These are phyloP conservation scores for Nepenthes alata DNA, from an alignment of 179 eudicot species.

Conservation along the genomic window DNA sequence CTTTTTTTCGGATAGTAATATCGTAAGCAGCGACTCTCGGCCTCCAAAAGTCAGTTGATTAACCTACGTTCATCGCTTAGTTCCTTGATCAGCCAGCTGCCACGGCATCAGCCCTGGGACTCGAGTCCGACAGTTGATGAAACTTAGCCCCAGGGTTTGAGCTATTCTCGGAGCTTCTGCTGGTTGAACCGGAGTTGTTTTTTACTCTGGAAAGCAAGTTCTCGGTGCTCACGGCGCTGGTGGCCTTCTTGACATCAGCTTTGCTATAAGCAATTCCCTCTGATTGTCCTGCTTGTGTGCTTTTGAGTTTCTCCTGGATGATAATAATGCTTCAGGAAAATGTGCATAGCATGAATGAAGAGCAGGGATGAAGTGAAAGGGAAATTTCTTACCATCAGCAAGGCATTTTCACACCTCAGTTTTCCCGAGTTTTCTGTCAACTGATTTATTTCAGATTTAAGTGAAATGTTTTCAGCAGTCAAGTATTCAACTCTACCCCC, in stretches of 20 bases:
- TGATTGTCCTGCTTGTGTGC: constrained; percentile 20
- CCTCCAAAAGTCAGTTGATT: no score
- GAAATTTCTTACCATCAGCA: constrained; percentile 33
- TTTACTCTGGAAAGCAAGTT: constrained; percentile 63
- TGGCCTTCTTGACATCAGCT: constrained; percentile 18
- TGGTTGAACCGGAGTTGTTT: constrained; percentile 39
- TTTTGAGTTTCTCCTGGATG: constrained; percentile 51
- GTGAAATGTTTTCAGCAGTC: constrained; percentile 53
- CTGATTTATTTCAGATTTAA: constrained; percentile 57
- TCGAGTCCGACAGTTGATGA: constrained; percentile 59
- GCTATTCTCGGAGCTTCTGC: constrained; percentile 31
- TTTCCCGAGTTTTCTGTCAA: constrained; percentile 50
- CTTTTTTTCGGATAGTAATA: no score
- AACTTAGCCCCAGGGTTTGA: constrained; percentile 58
- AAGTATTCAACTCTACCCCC: constrained; percentile 58
- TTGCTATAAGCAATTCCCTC: constrained; percentile 19
- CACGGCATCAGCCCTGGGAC: constrained; percentile 67
- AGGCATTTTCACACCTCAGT: constrained; percentile 60
- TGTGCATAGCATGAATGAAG: neutral
- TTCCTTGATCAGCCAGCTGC: constrained; percentile 49
- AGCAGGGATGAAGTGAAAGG: neutral
- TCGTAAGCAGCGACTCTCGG: no score
- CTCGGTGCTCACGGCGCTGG: constrained; percentile 42
- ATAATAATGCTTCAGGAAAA: neutral
- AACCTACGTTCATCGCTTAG: no score